These are phyloP conservation scores for Chlorella sp. DNA, from an alignment of 139 green algal species.

Conservation along the genomic window DNA sequence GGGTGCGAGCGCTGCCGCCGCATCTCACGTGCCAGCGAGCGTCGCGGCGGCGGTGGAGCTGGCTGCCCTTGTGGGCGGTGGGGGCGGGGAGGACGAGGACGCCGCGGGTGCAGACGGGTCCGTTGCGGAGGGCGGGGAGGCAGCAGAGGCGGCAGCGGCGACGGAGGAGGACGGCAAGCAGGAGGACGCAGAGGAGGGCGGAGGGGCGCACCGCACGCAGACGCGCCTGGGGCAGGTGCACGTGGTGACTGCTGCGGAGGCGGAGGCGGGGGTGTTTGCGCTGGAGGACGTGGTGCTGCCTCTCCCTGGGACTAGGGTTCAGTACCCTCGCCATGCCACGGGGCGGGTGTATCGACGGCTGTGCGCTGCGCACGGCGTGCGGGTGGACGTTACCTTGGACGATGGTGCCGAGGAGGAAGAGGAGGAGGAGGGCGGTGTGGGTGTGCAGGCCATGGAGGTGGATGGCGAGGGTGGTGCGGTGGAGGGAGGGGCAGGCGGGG, in stretches of 20 bases:
- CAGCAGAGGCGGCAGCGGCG: not conserved
- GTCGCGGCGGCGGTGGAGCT: not conserved
- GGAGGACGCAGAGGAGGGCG: too few relatives aligned
- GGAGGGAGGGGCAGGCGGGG: too few relatives aligned
- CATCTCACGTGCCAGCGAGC: not conserved
- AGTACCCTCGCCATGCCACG: constrained; percentile 33
- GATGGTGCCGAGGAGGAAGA: too few relatives aligned
- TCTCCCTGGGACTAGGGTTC: constrained; percentile 57
- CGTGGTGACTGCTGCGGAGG: constrained; percentile 74
- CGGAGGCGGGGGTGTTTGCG: constrained; percentile 29
- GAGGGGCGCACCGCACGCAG: too few relatives aligned
- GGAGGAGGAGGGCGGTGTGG: too few relatives aligned
- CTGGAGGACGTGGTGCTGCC: constrained; percentile 86
- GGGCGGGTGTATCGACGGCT: constrained; percentile 38
- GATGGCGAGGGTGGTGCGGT: too few relatives aligned
- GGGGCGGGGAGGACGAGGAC: constrained; percentile 8
- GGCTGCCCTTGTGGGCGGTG: not conserved
- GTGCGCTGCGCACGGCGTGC: constrained; percentile 3
- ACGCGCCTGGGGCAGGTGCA: constrained; percentile 13
- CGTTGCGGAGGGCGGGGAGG: not conserved
- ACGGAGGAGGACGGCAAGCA: not conserved
- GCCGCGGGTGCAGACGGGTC: constrained; percentile 10
- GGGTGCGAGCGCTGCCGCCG: not conserved
- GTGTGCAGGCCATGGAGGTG: too few relatives aligned
- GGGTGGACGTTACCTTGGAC: too few relatives aligned